Evolutionary conservation across 2,329 filamentous ascomycete genomes (phyloP).

Genomic region (Clarireedia sp.): DNA sequence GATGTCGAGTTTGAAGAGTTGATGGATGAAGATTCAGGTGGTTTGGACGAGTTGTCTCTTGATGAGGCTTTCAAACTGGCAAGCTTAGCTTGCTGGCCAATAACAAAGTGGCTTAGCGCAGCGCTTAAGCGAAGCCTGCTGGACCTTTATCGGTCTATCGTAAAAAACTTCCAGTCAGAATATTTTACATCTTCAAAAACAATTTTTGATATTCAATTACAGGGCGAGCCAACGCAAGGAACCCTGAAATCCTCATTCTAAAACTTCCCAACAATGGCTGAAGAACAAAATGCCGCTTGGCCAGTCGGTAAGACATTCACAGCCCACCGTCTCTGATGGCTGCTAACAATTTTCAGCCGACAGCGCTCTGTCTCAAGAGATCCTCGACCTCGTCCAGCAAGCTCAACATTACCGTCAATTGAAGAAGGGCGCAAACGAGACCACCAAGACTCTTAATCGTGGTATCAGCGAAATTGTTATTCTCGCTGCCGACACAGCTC

Average conservation of each 20-base stretch:
- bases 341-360: constrained; percentile 48
- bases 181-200: constrained; percentile 6
- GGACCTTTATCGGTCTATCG: constrained; percentile 2
- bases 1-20: constrained; percentile 19
- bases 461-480: constrained; percentile 86
- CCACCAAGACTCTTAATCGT: constrained; percentile 83
- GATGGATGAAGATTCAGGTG: constrained; percentile 20
- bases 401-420: constrained; percentile 58
- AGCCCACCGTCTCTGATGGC: constrained; percentile 34
- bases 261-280: constrained; percentile 24
- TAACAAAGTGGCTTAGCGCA: constrained; percentile 7
- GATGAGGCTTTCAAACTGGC: constrained; percentile 16
- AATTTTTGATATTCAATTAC: constrained; percentile 22
- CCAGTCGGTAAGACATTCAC: constrained; percentile 5
- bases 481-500: constrained; percentile 79
- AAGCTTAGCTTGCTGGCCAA: constrained; percentile 16
- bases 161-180: not conserved
- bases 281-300: constrained; percentile 30
- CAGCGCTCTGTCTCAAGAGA: constrained; percentile 66
- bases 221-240: constrained; percentile 57
- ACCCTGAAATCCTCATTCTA: constrained; percentile 38
- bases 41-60: constrained; percentile 9
- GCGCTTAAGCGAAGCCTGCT: constrained; percentile 6
- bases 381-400: constrained; percentile 69
- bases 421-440: constrained; percentile 84